phyloP scores from a whole-genome alignment of 345 rosid genomes.

The Clausena lansium region DNA sequence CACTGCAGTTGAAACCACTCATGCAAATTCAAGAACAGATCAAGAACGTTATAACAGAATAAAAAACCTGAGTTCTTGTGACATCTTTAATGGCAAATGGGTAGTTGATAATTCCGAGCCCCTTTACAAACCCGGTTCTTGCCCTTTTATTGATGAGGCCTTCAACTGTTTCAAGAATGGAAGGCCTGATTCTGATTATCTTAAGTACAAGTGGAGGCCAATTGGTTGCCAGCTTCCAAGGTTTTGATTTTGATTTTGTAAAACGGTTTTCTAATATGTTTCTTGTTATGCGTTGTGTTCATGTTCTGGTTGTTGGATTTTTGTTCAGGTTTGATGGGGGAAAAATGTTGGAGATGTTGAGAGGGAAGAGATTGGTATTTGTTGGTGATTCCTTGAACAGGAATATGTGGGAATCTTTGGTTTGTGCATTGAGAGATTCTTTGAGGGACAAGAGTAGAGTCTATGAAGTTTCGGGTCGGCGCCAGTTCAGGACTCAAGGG shows the following conservation, averaged over 20 bases:
- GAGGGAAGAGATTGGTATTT: slow-evolving; percentile 61
- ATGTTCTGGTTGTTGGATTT: neutral
- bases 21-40: slow-evolving; percentile 23
- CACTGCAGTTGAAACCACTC: slow-evolving; percentile 29
- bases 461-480: slow-evolving; percentile 38
- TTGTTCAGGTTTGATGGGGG: slow-evolving; percentile 52
- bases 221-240: slow-evolving; percentile 59
- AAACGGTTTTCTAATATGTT: neutral
- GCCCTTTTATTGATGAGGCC: slow-evolving; percentile 53
- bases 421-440: slow-evolving; percentile 60
- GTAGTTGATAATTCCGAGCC: slow-evolving; percentile 48
- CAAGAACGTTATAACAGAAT: slow-evolving; percentile 15
- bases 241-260: slow-evolving; percentile 18
- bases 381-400: slow-evolving; percentile 71
- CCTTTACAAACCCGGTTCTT: slow-evolving; percentile 52
- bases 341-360: slow-evolving; percentile 53
- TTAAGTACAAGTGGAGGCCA: slow-evolving; percentile 50
- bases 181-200: slow-evolving; percentile 44
- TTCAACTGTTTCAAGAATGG: slow-evolving; percentile 68
- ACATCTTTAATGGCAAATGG: slow-evolving; percentile 65
- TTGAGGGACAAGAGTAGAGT: slow-evolving; percentile 46
- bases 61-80: slow-evolving; percentile 48
- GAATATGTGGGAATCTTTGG: slow-evolving; percentile 78
- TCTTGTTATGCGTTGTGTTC: neutral
- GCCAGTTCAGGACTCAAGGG: slow-evolving; percentile 41